Conservation (phyloP, 768 basidiomycete species). For the Kwoniella shandongensis region DNA sequence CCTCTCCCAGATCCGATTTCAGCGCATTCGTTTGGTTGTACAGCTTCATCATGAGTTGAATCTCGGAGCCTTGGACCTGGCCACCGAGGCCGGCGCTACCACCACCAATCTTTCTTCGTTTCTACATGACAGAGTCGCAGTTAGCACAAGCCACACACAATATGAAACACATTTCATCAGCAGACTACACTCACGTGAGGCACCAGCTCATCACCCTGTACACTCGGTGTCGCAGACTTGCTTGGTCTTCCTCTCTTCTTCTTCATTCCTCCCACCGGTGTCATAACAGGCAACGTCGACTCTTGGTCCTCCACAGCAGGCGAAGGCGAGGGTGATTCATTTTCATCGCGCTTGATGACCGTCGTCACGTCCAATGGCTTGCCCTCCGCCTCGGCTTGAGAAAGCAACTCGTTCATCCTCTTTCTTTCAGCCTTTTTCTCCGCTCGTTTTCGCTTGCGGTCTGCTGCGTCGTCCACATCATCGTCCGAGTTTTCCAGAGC, state of each 20-base stretch:
- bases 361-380: constrained; percentile 58
- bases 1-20: constrained; percentile 40
- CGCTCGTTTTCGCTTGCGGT: constrained; percentile 30
- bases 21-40: constrained; percentile 44
- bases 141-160: constrained; percentile 7
- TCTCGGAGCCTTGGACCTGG: constrained; percentile 21
- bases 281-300: constrained; percentile 3
- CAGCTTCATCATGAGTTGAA: constrained; percentile 37
- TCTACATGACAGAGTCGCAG: constrained; percentile 26
- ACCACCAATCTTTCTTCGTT: constrained; percentile 43
- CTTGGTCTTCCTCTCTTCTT: constrained; percentile 41
- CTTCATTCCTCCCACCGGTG: constrained; percentile 12
- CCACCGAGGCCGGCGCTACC: constrained; percentile 11
- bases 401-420: constrained; percentile 33
- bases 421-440: constrained; percentile 35
- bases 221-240: constrained; percentile 34
- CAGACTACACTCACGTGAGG: constrained; percentile 22
- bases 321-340: constrained; percentile 41
- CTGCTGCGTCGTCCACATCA: constrained; percentile 46
- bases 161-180: not conserved
- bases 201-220: constrained; percentile 35
- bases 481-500: constrained; percentile 52
- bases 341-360: constrained; percentile 61
- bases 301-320: constrained; percentile 10
- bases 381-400: constrained; percentile 41